Conservation (phyloP, 208 protist species). For the Leishmania gerbilli region DNA sequence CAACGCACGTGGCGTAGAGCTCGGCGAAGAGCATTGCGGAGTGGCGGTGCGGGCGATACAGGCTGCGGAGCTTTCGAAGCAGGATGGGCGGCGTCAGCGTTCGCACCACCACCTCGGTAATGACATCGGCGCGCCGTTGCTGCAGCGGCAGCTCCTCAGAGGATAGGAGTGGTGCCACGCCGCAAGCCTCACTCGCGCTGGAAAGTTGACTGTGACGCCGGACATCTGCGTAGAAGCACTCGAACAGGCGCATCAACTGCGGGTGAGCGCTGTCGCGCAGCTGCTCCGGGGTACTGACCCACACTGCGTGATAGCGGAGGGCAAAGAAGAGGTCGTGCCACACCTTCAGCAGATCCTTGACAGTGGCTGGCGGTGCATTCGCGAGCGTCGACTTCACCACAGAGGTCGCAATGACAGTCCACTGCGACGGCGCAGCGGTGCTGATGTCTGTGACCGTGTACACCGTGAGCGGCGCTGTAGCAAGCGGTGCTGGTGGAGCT, state of each 20-base stretch:
- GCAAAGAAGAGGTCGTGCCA: slow-evolving; percentile 67
- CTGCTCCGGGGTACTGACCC: slow-evolving; percentile 3
- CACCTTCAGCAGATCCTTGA: slow-evolving; percentile 17
- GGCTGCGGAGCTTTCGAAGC: slow-evolving; percentile 31
- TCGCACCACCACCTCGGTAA: slow-evolving; percentile 1
- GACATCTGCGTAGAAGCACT: slow-evolving; percentile 29
- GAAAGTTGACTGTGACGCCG: neutral
- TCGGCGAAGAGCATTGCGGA: slow-evolving; percentile 31
- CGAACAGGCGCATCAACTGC: slow-evolving; percentile 22
- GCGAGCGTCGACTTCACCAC: neutral
- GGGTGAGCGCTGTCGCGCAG: slow-evolving; percentile 20
- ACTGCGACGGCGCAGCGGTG: slow-evolving; percentile 11
- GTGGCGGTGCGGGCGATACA: slow-evolving; percentile 36
- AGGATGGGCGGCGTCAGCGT: slow-evolving; percentile 45
- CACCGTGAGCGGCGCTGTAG: neutral
- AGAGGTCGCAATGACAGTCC: neutral
- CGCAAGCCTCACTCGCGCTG: neutral
- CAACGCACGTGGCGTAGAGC: slow-evolving; percentile 34
- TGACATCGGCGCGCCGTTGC: neutral
- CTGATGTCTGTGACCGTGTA: slow-evolving; percentile 12
- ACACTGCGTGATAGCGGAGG: slow-evolving; percentile 29
- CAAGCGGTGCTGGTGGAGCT: neutral
- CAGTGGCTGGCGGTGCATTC: neutral
- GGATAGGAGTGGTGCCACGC: too few species aligned
- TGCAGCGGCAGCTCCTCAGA: neutral